Evolutionary conservation across 495 filamentous ascomycete species (phyloP), one percentile per base, ranked within the genome.

Genomic region (Neurospora sp.): DNA sequence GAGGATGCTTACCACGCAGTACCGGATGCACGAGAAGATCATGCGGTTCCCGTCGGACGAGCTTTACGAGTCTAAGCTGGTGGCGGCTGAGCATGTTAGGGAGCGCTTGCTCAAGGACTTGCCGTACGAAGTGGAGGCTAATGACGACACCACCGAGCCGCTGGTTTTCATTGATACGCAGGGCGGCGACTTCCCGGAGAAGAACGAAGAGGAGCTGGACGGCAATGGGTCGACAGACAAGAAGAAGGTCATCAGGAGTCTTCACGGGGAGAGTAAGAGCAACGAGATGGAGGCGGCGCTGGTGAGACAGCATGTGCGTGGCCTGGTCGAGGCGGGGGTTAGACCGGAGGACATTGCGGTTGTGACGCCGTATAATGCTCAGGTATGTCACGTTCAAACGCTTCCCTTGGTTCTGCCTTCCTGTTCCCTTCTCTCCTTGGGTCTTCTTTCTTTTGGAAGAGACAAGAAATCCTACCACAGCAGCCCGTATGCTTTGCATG

Each of bases 131-230:
- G 92, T 98, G 0, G 76, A 88, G 69, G 90, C 91, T 43, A 97
- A 91, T 3, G 96, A 98, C 74, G 93, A 98, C 76, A 98, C 96
- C 0, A 86, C 81, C 24, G 93, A 95, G 78, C 93, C 96, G 3
- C 81, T 99, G 3, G 88, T 98, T 7, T 98, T 98, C 84, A 95
- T 91, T 82, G 96, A 99, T 76, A 99, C 96, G 1, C 96, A 98
- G 82, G 95, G 96, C 37, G 94, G 93, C 5, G 92, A 96, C 77
- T 98, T 94, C 77, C 90, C 90, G 4, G 82, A 83, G 76, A 78
- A 78, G 70, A 80, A 77, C 72, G 82, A 83, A 34, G 82, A 83
- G 37, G 66, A 73, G 15, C 73, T 71, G 4, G 42, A 42, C 5
- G 28, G 19, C 11, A 38, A 3, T 21, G 43, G 34, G 31, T 54